Evolutionary conservation across 352 stramenopile genomes (phyloP), one percentile per base, ranked within the genome.

Genomic region (Globisporangium cystogenes): DNA sequence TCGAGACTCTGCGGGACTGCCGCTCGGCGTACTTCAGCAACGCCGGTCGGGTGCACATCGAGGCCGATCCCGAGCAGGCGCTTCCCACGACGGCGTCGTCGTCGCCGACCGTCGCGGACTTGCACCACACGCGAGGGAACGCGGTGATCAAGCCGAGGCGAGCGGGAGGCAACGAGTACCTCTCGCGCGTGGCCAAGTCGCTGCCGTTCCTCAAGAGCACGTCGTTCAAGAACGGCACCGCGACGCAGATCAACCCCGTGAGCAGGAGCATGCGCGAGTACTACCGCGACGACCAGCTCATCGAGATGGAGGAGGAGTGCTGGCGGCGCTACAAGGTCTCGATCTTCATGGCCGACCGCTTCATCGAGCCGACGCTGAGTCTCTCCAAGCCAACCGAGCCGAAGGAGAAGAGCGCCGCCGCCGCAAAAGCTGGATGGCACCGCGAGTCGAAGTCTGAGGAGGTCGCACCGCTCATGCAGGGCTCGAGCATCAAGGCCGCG

Each of bases 281-380:
- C 44, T 84, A 86, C 48, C 58, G 55, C 10, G 52, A 73, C 11
- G 65, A 69, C 0, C 68, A 86, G 36, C 51, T 86, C 0, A 53
- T 36, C 2, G 70, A 83, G 45, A 86, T 88, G 73, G 77, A 87
- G 53, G 71, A 85, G 2, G 77, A 88, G 48, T 88, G 77, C 42
- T 88, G 77, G 77, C 77, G 75, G 15, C 62, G 77, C 29, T 86
- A 88, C 62, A 85, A 86, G 35, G 71, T 84, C 2, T 84, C 77
- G 5, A 61, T 88, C 43, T 62, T 85, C 24, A 76, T 86, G 66
- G 69, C 71, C 0, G 72, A 76, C 18, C 55, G 63, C 2, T 81
- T 77, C 37, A 59, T 52, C 0, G 48, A 43, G 7, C 41, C 45
- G 6, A 29, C 44, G 16, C 36, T n/a, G 24, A 39, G 16, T 29